Conservation (phyloP, 768 basidiomycete genomes). For the Pisolithus albus region DNA sequence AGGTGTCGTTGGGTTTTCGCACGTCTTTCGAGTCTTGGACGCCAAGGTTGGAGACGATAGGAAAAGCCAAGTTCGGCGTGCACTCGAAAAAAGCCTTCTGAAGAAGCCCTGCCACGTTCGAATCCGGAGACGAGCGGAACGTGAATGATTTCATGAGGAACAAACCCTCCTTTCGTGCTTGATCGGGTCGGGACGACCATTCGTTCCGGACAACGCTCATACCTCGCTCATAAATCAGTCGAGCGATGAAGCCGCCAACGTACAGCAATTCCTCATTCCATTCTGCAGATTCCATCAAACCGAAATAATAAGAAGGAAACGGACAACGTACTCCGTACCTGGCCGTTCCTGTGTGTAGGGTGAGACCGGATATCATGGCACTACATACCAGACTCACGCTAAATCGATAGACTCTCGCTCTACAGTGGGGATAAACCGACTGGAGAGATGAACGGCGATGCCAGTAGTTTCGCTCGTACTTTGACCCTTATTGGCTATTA, state of each 20-base stretch:
- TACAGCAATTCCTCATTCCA: constrained; percentile 90
- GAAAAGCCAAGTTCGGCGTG: constrained; percentile 41
- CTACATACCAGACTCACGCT: constrained; percentile 42
- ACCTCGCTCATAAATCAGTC: constrained; percentile 81
- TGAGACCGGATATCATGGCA: background rate
- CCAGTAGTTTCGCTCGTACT: constrained; percentile 89
- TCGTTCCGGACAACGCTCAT: constrained; percentile 43
- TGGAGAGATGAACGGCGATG: constrained; percentile 53
- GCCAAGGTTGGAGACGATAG: constrained; percentile 72
- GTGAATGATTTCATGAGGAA: constrained; percentile 85
- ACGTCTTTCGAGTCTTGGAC: constrained; percentile 60
- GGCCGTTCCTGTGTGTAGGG: constrained; percentile 54
- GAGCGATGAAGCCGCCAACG: constrained; percentile 74
- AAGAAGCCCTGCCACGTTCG: constrained; percentile 60
- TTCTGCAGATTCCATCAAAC: constrained; percentile 32
- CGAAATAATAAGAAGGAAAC: background rate
- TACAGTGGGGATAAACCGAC: constrained; percentile 90
- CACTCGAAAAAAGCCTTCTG: constrained; percentile 74
- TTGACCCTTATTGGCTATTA: constrained; percentile 51
- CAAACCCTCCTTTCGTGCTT: constrained; percentile 32
- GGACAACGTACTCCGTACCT: constrained; percentile 57
- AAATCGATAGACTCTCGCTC: constrained; percentile 90
- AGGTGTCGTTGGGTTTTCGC: constrained; percentile 59
- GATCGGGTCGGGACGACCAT: constrained; percentile 15
- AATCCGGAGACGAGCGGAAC: constrained; percentile 73